These are phyloP conservation scores for Trichoderma pleuroti DNA, from an alignment of 2,329 filamentous ascomycete genomes.

Conservation along the genomic window DNA sequence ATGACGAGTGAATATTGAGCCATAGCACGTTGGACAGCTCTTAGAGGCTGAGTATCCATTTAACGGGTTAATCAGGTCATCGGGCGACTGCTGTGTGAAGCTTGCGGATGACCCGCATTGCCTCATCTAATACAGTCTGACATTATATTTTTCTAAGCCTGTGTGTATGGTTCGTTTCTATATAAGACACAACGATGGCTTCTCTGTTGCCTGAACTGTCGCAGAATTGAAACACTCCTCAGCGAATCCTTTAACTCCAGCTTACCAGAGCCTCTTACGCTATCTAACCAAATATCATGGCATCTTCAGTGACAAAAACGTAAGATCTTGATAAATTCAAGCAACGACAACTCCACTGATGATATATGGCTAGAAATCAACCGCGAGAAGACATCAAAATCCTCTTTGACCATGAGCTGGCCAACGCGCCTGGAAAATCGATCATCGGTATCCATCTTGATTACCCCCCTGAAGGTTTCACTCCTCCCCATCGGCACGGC, in stretches of 20 bases:
- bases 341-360: neutral
- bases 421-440: neutral
- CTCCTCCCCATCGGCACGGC: constrained; percentile 45
- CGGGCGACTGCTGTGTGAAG: no score
- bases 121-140: neutral
- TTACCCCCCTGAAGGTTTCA: constrained; percentile 35
- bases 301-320: neutral
- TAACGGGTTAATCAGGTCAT: neutral
- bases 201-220: neutral
- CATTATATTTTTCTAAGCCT: neutral
- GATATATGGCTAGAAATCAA: neutral
- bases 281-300: neutral
- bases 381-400: neutral
- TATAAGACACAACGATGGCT: neutral
- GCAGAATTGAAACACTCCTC: neutral
- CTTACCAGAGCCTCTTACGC: neutral
- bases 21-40: no score
- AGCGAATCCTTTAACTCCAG: neutral
- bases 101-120: neutral
- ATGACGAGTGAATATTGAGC: neutral
- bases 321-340: neutral
- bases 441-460: constrained; percentile 38
- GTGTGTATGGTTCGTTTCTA: neutral
- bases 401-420: neutral
- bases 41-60: no score